phyloP scores from a whole-genome alignment of 192 early-diverging fungal genomes.

The Linnemannia elongata region DNA sequence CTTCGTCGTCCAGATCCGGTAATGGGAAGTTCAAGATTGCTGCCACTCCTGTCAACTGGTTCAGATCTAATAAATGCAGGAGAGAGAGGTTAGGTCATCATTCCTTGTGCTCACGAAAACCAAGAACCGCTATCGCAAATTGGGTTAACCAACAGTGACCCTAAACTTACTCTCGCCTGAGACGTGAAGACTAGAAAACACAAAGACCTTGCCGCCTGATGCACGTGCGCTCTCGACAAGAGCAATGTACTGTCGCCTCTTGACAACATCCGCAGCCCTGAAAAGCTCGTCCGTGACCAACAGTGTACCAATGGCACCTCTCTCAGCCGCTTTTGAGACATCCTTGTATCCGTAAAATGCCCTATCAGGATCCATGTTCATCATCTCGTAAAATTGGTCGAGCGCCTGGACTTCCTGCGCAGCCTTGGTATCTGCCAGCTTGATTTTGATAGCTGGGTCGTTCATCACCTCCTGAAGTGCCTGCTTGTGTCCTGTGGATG shows the following conservation, averaged over 20 bases:
- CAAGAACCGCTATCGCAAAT: not conserved
- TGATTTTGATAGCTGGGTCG: conserved; percentile 82
- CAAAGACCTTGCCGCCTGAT: conserved; percentile 81
- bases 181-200: conserved; percentile 95
- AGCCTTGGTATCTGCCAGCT: conserved; percentile 93
- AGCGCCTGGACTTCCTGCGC: conserved; percentile 86
- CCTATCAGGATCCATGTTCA: conserved; percentile 88
- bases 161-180: conserved; percentile 88
- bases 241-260: conserved; percentile 86
- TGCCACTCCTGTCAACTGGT: conserved; percentile 95
- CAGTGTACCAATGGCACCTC: conserved; percentile 89
- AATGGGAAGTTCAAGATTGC: conserved; percentile 94
- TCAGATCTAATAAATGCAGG: conserved; percentile 72
- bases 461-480: conserved; percentile 94
- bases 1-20: conserved; percentile 83
- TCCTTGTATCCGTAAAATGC: conserved; percentile 95
- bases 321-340: conserved; percentile 86
- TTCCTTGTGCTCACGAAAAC: not conserved
- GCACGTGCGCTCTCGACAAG: conserved; percentile 88
- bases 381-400: conserved; percentile 90
- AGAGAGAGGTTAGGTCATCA: not conserved
- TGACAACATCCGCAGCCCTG: conserved; percentile 86
- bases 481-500: conserved; percentile 96
- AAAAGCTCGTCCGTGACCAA: conserved; percentile 96
- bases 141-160: no score